phyloP scores from a whole-genome alignment of 2,329 filamentous ascomycete genomes.

The Botrytis tulipae region DNA sequence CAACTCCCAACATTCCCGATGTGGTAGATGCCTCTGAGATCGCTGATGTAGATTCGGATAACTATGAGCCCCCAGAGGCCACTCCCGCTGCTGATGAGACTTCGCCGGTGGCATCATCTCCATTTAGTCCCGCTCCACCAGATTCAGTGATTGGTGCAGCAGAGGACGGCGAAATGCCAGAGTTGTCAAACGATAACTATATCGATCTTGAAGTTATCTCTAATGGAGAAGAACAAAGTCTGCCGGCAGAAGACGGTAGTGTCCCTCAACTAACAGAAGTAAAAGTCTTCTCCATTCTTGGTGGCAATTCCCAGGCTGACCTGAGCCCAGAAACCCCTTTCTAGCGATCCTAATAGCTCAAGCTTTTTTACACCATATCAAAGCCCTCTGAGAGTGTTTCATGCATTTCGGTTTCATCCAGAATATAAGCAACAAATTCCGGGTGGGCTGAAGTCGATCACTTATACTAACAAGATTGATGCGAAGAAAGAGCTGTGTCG shows the following conservation, averaged over 20 bases:
- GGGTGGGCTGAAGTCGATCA: constrained; percentile 82
- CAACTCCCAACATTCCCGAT: neutral
- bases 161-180: constrained; percentile 18
- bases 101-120: constrained; percentile 38
- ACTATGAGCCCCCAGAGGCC: constrained; percentile 55
- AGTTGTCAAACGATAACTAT: constrained; percentile 25
- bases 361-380: constrained; percentile 62
- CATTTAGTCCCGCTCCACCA: constrained; percentile 44
- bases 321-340: constrained; percentile 23
- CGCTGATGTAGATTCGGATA: constrained; percentile 45
- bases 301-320: constrained; percentile 29
- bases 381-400: constrained; percentile 79
- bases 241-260: constrained; percentile 25
- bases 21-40: constrained; percentile 12
- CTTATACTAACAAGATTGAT: constrained; percentile 90
- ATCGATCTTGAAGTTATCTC: constrained; percentile 6
- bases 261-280: constrained; percentile 31
- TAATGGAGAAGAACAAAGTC: constrained; percentile 27
- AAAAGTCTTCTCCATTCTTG: constrained; percentile 27
- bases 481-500: constrained; percentile 71
- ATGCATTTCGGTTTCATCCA: constrained; percentile 86
- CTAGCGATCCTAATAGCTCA: constrained; percentile 20
- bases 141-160: constrained; percentile 33
- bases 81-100: constrained; percentile 29
- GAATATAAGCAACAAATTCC: constrained; percentile 66